Base-by-base conservation (phyloP, 2,329 filamentous ascomycete genomes). In the Trichoderma polysporum region DNA sequence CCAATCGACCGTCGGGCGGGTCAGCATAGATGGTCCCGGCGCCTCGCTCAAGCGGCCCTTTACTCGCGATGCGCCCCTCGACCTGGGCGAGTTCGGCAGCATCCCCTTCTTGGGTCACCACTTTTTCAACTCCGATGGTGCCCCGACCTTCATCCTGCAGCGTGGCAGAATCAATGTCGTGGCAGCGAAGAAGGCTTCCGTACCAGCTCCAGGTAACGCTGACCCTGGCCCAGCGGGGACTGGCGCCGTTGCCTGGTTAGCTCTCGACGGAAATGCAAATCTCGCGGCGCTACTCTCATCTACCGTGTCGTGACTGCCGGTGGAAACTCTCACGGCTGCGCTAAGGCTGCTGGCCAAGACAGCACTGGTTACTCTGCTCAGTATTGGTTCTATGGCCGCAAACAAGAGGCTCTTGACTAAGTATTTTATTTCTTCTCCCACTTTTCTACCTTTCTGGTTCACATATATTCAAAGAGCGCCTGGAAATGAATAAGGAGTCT, bases 141-240 rank as follows among this genome's bases (percentile, higher is more conserved):
- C 80, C 0, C 90, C 90, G 1, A 86, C 82, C 13, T 92, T 92
- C 74, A 81, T 86, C 67, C 80, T 91, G 41, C 74, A 77, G 59
- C 75, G 72, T 6, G 74, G 76, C 45, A 72, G 74, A 37, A 73
- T 77, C 33, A 76, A 79, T 71, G 75, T 81, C 73, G 76, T 83
- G 70, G 80, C 74, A 63, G 83, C 82, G 75, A 87, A 88, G 77
- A 69, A 81, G 47, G 82, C 78, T 33, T 75, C 73, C 39, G 81
- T 86, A 45, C 73, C 80, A 37, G 88, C 89, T 0, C 89, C 90
- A 1, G 66, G 73, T 3, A 70, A 67, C 4, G 81, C 85, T 1
- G 79, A 84, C 71, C 69, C 71, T 56, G 85, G 86, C 8, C 76
- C 81, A 9, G 76, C 82, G 15, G 76, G 72, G 67, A 84, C 84